phyloP scores from a whole-genome alignment of 176 grass and related monocot genomes.

The Musa troglodytarum region DNA sequence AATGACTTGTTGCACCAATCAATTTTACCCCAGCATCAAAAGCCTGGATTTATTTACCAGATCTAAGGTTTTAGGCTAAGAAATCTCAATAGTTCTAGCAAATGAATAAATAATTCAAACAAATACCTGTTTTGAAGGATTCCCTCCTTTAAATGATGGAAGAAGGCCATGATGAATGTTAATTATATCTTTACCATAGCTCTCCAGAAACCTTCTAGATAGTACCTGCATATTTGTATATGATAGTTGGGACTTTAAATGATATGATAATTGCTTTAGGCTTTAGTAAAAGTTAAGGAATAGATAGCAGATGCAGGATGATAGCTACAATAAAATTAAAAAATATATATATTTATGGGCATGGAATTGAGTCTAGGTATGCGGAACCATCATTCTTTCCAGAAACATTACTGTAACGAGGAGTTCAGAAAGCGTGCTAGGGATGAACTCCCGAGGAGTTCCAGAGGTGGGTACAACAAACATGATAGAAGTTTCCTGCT shows the following conservation, averaged over 20 bases:
- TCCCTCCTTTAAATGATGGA: conserved; percentile 90
- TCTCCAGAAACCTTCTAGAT: conserved; percentile 60
- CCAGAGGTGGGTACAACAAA: too few species aligned
- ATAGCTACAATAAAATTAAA: neutral
- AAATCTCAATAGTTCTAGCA: neutral
- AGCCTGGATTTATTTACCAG: conserved; percentile 46
- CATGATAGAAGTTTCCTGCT: neutral
- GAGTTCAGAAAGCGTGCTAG: too few species aligned
- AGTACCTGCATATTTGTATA: conserved; percentile 34
- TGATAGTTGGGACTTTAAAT: conserved; percentile 1
- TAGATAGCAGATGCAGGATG: neutral
- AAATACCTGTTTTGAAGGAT: conserved; percentile 77
- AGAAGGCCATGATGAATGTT: conserved; percentile 98
- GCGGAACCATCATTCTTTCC: neutral
- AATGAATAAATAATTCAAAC: conserved; percentile 10
- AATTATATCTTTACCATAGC: conserved; percentile 87
- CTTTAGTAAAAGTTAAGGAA: conserved; percentile 1
- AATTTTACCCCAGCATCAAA: conserved; percentile 94
- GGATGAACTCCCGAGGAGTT: too few species aligned
- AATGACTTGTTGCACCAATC: conserved; percentile 93
- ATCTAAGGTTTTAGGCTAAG: conserved; percentile 1
- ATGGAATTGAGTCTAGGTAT: neutral
- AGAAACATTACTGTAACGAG: neutral
- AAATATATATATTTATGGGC: neutral
- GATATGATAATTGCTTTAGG: neutral